These are phyloP conservation scores for Polyporus arcularius DNA, from an alignment of 768 basidiomycete species.

Conservation along the genomic window DNA sequence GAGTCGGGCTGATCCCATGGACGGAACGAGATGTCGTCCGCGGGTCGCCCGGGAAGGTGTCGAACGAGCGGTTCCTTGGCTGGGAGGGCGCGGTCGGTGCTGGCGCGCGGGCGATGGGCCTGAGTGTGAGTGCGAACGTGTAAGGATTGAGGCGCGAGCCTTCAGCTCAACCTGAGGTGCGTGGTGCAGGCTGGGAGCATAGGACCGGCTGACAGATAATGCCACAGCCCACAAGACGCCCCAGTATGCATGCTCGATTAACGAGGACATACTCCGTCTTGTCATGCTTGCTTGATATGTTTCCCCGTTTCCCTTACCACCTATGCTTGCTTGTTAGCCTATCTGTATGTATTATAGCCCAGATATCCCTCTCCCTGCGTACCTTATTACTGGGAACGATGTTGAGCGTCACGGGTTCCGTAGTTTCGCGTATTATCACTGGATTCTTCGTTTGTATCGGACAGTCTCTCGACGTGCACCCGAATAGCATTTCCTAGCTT, in stretches of 20 bases:
- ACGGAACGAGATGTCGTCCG: constrained; percentile 37
- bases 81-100: constrained; percentile 81
- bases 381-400: constrained; percentile 16
- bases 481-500: neutral
- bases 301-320: neutral
- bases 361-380: constrained; percentile 1
- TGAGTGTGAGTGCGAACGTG: constrained; percentile 36
- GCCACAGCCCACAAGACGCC: constrained; percentile 4
- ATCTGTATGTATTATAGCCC: constrained; percentile 7
- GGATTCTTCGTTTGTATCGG: neutral
- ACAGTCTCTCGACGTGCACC: neutral
- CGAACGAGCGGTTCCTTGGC: constrained; percentile 67
- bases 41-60: constrained; percentile 33
- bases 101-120: constrained; percentile 80
- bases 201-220: constrained; percentile 4
- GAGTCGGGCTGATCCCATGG: constrained; percentile 45
- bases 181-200: neutral
- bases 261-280: constrained; percentile 3
- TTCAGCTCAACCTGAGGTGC: neutral
- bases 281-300: neutral
- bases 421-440: neutral
- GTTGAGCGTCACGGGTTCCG: constrained; percentile 16
- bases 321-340: constrained; percentile 1
- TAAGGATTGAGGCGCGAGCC: neutral
- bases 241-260: neutral